These are phyloP conservation scores for Aspergillus avenaceus DNA, from an alignment of 495 filamentous ascomycete species.

Conservation along the genomic window DNA sequence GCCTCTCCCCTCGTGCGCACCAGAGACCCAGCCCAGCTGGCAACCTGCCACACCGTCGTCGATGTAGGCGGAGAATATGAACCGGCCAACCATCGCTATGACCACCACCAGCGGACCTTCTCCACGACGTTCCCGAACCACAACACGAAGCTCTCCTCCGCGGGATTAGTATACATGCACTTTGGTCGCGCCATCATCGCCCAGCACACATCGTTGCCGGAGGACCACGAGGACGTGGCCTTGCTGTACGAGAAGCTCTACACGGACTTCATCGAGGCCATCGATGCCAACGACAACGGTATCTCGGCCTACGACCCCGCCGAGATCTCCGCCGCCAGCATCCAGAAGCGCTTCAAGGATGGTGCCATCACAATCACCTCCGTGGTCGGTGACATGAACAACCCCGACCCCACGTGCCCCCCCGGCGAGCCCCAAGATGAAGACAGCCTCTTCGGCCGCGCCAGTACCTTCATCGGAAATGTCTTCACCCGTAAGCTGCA, in stretches of 20 bases:
- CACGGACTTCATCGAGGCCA: constrained; percentile 87
- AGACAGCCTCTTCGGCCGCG: constrained; percentile 71
- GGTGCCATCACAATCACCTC: constrained; percentile 78
- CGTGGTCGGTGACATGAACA: constrained; percentile 80
- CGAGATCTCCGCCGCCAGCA: constrained; percentile 55
- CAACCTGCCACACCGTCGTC: constrained; percentile 87
- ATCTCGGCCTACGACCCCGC: constrained; percentile 72
- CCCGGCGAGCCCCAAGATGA: constrained; percentile 66
- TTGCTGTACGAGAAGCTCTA: constrained; percentile 87
- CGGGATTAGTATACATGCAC: constrained; percentile 92
- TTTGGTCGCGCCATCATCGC: constrained; percentile 82
- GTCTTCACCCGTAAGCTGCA: constrained; percentile 75
- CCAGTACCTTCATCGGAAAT: constrained; percentile 77
- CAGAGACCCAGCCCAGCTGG: constrained; percentile 73
- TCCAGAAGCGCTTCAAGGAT: constrained; percentile 76
- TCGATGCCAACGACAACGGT: constrained; percentile 97
- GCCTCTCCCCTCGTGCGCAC: constrained; percentile 76
- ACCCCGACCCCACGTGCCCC: constrained; percentile 35
- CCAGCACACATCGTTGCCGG: constrained; percentile 55
- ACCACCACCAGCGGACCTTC: constrained; percentile 97
- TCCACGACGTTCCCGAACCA: constrained; percentile 70
- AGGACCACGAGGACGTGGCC: constrained; percentile 61
- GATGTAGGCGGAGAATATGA: constrained; percentile 94
- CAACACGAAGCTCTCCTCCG: constrained; percentile 83
- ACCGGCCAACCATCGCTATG: constrained; percentile 69